phyloP scores from a whole-genome alignment of 2,329 filamentous ascomycete species.

The Botrytis sinoallii region DNA sequence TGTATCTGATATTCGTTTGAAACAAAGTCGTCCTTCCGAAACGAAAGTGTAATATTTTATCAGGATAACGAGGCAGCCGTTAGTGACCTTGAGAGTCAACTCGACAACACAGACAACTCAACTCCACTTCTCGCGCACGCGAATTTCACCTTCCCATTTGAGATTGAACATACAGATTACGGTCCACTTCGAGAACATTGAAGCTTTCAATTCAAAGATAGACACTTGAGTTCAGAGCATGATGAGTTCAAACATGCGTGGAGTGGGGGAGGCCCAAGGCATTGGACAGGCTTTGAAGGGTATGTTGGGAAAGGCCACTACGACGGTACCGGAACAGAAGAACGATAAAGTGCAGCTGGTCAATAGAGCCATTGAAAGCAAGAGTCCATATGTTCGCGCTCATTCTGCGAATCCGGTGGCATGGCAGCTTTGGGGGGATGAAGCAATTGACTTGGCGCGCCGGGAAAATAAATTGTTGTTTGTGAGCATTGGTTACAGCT shows the following conservation, averaged over 20 bases:
- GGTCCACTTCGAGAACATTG: background rate
- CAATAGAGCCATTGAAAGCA: constrained; percentile 59
- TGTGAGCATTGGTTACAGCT: constrained; percentile 89
- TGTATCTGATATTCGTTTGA: background rate
- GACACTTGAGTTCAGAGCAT: constrained; percentile 21
- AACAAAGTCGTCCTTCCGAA: background rate
- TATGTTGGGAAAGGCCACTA: constrained; percentile 12
- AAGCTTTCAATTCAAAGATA: background rate
- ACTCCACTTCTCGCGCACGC: constrained; percentile 1
- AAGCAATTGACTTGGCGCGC: constrained; percentile 73
- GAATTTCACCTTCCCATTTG: background rate
- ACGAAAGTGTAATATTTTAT: background rate
- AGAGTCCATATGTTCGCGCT: constrained; percentile 66
- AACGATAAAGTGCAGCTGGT: constrained; percentile 38
- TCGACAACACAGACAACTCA: background rate
- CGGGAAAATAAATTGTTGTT: constrained; percentile 86
- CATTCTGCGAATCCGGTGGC: constrained; percentile 80
- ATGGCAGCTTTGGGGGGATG: constrained; percentile 85
- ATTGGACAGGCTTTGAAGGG: constrained; percentile 31
- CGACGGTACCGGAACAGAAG: constrained; percentile 21
- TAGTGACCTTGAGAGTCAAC: constrained; percentile 1
- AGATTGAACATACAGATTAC: constrained; percentile 4
- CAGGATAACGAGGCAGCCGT: background rate
- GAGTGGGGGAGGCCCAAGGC: constrained; percentile 28
- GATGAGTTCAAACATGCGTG: constrained; percentile 34